Evolutionary conservation across 768 basidiomycete genomes (phyloP), one percentile per base, ranked within the genome.

Genomic region (Melanogaster broomeanus): DNA sequence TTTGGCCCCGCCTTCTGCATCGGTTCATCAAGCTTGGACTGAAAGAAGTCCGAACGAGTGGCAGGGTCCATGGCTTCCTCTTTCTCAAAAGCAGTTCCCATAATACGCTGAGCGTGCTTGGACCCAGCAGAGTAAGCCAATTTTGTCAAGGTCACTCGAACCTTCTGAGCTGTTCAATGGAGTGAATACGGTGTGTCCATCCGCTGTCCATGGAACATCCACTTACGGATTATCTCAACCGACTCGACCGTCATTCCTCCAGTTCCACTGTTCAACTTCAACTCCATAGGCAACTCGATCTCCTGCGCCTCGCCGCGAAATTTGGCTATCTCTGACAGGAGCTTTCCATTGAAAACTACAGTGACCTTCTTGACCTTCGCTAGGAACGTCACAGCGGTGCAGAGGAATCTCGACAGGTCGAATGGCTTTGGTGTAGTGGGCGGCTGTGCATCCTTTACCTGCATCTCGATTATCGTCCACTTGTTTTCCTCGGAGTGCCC

Each of bases 101-200:
- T 53, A 21, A 57, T 65, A 43, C 71, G 70, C n/a, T n/a, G 25
- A 72, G 76, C 62, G 78, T 84, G n/a, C 56, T 81, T 81, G 2
- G 82, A 75, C 18, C 85, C 84, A 3, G 81, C 80, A n/a, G 75
- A 72, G 65, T 88, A 88, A 3, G 88, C 83, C 80, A 82, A 84
- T 59, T 81, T 77, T 72, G 89, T 84, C 13, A 93, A 81, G 49
- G 86, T 81, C 0, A 90, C 89, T 48, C 79, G 80, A 53, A 98
- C 91, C 45, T 82, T 76, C 25, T 95, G 75, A 13, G 85, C 88
- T 85, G 39, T 13, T 11, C 31, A 13, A 12, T 28, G 46, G 10
- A 22, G 50, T 30, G 35, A n/a, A 39, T 15, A 31, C 9, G n/a
- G n/a, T 31, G 10, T 13, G 31, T 31, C 3, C 31, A 31, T 31